Percentiles rank a stretch among this genome's conserved stretches.
phyloP scores from a whole-genome alignment of 345 rosid species.

The Arabidopsis suecica region DNA sequence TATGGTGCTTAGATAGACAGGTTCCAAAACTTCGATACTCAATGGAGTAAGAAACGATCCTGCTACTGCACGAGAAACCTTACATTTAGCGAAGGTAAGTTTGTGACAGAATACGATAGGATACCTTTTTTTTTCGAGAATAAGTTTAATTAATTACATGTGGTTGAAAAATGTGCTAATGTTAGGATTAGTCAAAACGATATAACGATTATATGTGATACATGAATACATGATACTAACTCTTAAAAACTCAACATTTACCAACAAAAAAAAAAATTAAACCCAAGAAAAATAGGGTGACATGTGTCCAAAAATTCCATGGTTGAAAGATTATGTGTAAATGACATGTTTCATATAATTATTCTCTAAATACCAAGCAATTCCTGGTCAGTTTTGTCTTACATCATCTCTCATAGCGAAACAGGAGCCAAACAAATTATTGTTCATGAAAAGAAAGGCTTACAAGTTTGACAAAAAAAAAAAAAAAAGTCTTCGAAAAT shows the following conservation, averaged over 20 bases:
- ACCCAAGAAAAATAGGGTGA: neutral
- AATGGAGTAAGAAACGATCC: constrained; percentile 11
- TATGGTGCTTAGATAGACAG: constrained; percentile 1
- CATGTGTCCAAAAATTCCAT: constrained; percentile 9
- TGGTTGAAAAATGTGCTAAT: neutral
- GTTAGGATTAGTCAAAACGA: neutral
- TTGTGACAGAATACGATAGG: neutral
- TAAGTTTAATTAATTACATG: neutral
- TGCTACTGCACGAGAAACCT: neutral
- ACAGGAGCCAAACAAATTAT: constrained; percentile 19
- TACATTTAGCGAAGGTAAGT: neutral
- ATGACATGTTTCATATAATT: constrained; percentile 3
- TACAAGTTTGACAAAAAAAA: neutral
- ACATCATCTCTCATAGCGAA: constrained; percentile 22
- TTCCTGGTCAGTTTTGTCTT: constrained; percentile 28
- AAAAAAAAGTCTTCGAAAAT: constrained; percentile 1
- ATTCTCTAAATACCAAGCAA: neutral
- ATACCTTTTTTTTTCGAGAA: neutral
- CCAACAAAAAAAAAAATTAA: too few species aligned
- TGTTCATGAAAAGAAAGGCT: neutral
- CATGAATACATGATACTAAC: neutral
- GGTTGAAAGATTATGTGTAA: neutral
- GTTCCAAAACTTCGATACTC: constrained; percentile 18
- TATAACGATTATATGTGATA: neutral
- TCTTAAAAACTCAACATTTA: neutral